Conservation (phyloP, 257 asterid genomes). For the Thymus quinquecostatus region DNA sequence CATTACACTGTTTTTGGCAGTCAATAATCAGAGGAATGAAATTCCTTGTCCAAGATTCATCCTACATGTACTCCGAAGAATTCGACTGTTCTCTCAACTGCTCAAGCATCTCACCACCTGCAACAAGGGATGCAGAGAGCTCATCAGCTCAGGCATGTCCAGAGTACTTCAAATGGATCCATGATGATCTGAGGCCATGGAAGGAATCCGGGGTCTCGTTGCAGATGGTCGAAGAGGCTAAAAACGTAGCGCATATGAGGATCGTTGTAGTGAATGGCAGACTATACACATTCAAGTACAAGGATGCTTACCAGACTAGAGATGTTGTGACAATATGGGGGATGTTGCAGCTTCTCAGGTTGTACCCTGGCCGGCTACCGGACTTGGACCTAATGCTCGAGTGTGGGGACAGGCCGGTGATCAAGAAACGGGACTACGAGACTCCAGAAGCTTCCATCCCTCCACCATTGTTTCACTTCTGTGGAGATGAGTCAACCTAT, state of each 20-base stretch:
- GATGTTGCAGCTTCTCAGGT: conserved; percentile 72
- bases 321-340: conserved; percentile 87
- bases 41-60: conserved; percentile 32
- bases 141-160: conserved; percentile 52
- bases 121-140: neutral
- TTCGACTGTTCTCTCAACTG: conserved; percentile 62
- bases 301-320: conserved; percentile 67
- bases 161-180: conserved; percentile 82
- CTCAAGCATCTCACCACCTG: conserved; percentile 40
- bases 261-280: conserved; percentile 58
- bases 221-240: conserved; percentile 58
- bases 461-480: conserved; percentile 77
- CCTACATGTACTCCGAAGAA: conserved; percentile 42
- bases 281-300: conserved; percentile 57
- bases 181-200: conserved; percentile 86
- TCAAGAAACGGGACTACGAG: conserved; percentile 41
- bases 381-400: conserved; percentile 76
- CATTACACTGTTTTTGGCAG: conserved; percentile 25
- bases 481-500: conserved; percentile 56
- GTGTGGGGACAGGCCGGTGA: conserved; percentile 62
- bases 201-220: conserved; percentile 56
- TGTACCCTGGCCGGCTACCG: conserved; percentile 71
- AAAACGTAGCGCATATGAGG: conserved; percentile 53
- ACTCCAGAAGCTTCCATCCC: conserved; percentile 33
- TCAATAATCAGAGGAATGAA: conserved; percentile 44